Percentiles rank a stretch among this genome's conserved stretches.
Conservation (phyloP, 2,329 filamentous ascomycete genomes). For the Bipolaris zeicola region DNA sequence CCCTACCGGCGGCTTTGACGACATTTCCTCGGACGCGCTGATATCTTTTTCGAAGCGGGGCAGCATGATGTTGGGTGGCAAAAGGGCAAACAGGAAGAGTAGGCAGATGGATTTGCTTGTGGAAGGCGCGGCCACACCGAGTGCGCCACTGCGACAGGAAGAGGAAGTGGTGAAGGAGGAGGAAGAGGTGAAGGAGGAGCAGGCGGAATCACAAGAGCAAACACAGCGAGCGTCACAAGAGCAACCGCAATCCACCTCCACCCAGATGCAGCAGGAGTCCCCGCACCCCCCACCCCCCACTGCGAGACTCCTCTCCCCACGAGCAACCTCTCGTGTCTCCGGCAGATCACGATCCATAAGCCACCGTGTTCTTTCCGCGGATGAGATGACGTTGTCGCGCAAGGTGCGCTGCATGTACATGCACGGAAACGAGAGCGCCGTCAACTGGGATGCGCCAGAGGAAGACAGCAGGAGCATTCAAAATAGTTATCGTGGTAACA, state of each 20-base stretch:
- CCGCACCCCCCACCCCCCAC: slow-evolving; percentile 30
- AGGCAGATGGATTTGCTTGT: slow-evolving; percentile 34
- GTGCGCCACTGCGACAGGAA: slow-evolving; percentile 22
- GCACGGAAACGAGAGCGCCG: slow-evolving; percentile 62
- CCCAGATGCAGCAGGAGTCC: slow-evolving; percentile 22
- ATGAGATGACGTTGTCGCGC: slow-evolving; percentile 67
- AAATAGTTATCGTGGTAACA: slow-evolving; percentile 33
- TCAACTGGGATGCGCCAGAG: slow-evolving; percentile 48
- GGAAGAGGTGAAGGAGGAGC: neutral
- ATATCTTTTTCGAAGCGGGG: slow-evolving; percentile 66
- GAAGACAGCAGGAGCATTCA: slow-evolving; percentile 27
- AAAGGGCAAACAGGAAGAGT: slow-evolving; percentile 52
- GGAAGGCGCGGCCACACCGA: slow-evolving; percentile 24
- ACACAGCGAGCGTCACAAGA: neutral
- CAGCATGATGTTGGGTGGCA: slow-evolving; percentile 62
- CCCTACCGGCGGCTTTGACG: slow-evolving; percentile 60
- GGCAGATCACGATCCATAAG: slow-evolving; percentile 41
- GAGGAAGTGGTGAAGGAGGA: slow-evolving; percentile 12
- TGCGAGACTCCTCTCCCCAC: slow-evolving; percentile 34
- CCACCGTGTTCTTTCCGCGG: slow-evolving; percentile 63
- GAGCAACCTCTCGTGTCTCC: slow-evolving; percentile 47
- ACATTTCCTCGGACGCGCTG: slow-evolving; percentile 56
- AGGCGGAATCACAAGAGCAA: neutral
- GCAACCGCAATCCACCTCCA: slow-evolving; percentile 15
- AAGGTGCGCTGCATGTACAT: slow-evolving; percentile 69